Percentiles rank a stretch among this genome's conserved stretches.
Conservation (phyloP, 768 basidiomycete species). For the Sarcomyxa edulis region DNA sequence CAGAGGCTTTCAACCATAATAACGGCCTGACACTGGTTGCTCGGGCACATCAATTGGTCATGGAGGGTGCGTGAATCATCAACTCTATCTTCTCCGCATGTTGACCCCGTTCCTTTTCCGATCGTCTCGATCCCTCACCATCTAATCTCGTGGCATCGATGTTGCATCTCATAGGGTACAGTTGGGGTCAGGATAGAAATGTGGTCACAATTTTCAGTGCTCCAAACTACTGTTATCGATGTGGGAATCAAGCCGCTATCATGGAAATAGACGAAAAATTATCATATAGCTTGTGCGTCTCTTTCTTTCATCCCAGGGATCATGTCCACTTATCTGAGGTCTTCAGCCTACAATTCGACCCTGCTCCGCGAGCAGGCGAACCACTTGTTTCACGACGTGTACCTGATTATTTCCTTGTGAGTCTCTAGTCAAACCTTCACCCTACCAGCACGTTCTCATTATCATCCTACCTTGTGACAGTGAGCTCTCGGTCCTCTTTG, state of each 20-base stretch:
- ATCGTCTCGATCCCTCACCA: neutral
- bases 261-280: constrained; percentile 99
- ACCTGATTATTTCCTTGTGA: constrained; percentile 89
- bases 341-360: constrained; percentile 98
- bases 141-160: constrained; percentile 3
- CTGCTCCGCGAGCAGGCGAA: constrained; percentile 97
- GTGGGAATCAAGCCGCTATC: constrained; percentile 99
- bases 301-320: constrained; percentile 6
- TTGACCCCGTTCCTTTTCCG: no score
- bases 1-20: constrained; percentile 98
- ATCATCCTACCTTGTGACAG: neutral
- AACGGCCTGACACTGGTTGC: constrained; percentile 96
- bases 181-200: constrained; percentile 98
- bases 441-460: no score
- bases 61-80: constrained; percentile 84
- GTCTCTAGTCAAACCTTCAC: constrained; percentile 17
- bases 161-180: constrained; percentile 53
- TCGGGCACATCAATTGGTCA: constrained; percentile 90
- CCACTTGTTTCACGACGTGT: constrained; percentile 95
- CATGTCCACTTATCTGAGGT: constrained; percentile 3
- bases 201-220: constrained; percentile 99
- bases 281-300: constrained; percentile 86
- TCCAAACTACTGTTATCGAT: constrained; percentile 99
- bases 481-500: constrained; percentile 1
- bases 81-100: neutral